Conservation (phyloP, 192 early-diverging fungal genomes). For the Cetraspora pellucida region DNA sequence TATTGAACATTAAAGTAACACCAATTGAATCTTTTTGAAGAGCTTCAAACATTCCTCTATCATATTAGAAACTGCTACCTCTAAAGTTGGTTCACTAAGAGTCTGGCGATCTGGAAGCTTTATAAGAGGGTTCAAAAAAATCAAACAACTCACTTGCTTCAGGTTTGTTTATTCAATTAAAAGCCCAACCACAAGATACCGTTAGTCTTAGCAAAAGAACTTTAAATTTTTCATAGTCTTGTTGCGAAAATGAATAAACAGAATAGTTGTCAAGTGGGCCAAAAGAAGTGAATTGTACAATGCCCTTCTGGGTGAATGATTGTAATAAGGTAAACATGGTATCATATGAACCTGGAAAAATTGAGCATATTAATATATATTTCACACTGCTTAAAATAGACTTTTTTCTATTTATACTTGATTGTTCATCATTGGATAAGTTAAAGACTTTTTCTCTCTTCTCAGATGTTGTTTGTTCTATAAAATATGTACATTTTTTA, state of each 20-base stretch:
- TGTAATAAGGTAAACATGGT: not conserved
- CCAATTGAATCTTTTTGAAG: not conserved
- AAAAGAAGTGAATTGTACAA: not conserved
- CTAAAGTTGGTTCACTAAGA: not conserved
- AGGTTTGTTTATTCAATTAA: conserved; percentile 1
- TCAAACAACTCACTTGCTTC: not conserved
- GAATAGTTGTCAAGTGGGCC: not conserved
- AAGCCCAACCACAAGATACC: not conserved
- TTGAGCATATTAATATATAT: not conserved
- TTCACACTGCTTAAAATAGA: not conserved
- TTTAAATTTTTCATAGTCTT: not conserved
- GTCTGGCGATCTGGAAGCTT: not conserved
- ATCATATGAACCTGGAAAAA: not conserved
- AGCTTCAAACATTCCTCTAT: not conserved
- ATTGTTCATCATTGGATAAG: not conserved
- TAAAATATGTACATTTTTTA: not conserved
- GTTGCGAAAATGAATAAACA: not conserved
- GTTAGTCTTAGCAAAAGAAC: not conserved
- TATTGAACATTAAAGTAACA: not conserved
- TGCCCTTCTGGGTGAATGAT: not conserved
- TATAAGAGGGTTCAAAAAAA: not conserved
- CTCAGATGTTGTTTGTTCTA: not conserved
- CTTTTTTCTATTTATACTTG: not conserved
- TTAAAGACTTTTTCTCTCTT: not conserved
- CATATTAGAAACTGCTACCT: not conserved